phyloP scores from a whole-genome alignment of 2,329 filamentous ascomycete species.

The Cladobotryum mycophilum region DNA sequence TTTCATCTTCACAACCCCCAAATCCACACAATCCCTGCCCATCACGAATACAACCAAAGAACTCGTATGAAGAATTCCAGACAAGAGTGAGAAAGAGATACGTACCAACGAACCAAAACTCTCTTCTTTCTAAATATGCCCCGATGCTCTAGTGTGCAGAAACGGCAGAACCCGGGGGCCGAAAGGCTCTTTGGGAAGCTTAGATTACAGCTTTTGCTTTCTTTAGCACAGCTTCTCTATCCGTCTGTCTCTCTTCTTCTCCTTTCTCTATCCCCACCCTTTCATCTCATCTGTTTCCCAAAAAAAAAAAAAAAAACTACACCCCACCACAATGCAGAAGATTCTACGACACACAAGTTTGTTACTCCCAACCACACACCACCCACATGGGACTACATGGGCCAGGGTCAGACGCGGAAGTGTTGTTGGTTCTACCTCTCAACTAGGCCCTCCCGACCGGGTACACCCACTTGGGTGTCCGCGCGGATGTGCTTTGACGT shows the following conservation, averaged over 20 bases:
- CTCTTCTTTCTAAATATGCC: too few relatives aligned
- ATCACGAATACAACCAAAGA: too few relatives aligned
- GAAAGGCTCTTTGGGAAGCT: too few relatives aligned
- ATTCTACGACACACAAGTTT: constrained; percentile 8
- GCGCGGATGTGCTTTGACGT: constrained; percentile 23
- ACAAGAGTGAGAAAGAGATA: too few relatives aligned
- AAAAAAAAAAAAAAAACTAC: too few relatives aligned
- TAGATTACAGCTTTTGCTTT: too few relatives aligned
- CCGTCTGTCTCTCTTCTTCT: background rate
- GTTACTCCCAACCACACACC: constrained; percentile 8
- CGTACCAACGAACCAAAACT: too few relatives aligned
- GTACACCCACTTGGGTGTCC: constrained; percentile 7
- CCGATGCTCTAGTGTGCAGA: too few relatives aligned
- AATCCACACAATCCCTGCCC: too few relatives aligned
- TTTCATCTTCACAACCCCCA: too few relatives aligned
- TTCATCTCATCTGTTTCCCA: background rate
- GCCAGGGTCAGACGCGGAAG: constrained; percentile 10
- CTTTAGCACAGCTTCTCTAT: background rate
- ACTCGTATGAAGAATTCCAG: too few relatives aligned
- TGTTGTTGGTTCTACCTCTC: constrained; percentile 11
- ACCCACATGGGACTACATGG: constrained; percentile 7
- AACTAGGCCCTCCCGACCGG: constrained; percentile 9
- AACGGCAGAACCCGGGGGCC: too few relatives aligned
- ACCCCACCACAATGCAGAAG: constrained; percentile 8
- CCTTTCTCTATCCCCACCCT: background rate